Conservation (phyloP, 805 yeast species). For the Nematodospora valgi region DNA sequence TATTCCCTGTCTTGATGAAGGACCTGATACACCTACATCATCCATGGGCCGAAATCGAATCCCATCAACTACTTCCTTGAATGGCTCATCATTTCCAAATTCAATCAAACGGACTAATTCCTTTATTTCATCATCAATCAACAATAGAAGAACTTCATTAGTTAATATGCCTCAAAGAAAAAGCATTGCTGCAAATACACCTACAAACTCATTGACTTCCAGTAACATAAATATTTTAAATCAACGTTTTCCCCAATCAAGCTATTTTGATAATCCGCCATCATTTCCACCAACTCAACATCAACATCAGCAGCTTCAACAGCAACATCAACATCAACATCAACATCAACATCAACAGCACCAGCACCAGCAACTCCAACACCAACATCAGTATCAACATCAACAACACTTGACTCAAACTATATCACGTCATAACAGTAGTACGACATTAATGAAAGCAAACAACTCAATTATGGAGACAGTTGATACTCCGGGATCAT, state of each 20-base stretch:
- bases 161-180: slow-evolving; percentile 5
- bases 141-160: slow-evolving; percentile 11
- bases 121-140: slow-evolving; percentile 7
- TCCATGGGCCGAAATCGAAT: slow-evolving; percentile 9
- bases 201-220: slow-evolving; percentile 18
- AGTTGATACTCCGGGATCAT: slow-evolving; percentile 9
- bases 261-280: slow-evolving; percentile 18
- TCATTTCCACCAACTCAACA: slow-evolving; percentile 5
- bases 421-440: slow-evolving; percentile 10
- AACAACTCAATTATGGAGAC: slow-evolving; percentile 3
- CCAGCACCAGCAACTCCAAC: slow-evolving; percentile 4
- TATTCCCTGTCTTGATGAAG: slow-evolving; percentile 7
- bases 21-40: slow-evolving; percentile 2
- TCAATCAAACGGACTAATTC: slow-evolving; percentile 12
- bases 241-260: slow-evolving; percentile 14
- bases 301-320: slow-evolving; percentile 4
- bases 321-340: slow-evolving; percentile 6
- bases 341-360: no score
- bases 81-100: slow-evolving; percentile 7
- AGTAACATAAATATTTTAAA: slow-evolving; percentile 22
- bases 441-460: slow-evolving; percentile 3
- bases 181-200: slow-evolving; percentile 3
- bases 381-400: slow-evolving; percentile 4
- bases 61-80: slow-evolving; percentile 8
- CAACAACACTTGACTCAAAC: slow-evolving; percentile 3